Evolutionary conservation across 176 grass and related monocot genomes (phyloP).

Genomic region (Musa beccarii): DNA sequence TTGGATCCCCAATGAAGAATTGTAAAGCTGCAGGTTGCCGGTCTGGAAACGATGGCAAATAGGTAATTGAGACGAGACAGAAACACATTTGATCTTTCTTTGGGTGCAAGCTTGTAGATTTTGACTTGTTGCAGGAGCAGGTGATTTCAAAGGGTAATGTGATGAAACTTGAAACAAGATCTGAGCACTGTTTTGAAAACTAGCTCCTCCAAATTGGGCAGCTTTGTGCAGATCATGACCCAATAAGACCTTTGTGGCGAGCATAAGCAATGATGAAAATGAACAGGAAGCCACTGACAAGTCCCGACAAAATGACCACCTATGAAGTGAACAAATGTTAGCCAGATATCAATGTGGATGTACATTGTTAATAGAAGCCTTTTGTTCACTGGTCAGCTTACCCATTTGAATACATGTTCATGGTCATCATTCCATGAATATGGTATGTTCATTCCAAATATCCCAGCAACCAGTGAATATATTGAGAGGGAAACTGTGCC

Average conservation of each 20-base stretch:
- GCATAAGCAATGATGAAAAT: constrained; percentile 79
- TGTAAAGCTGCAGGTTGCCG: too few relatives aligned
- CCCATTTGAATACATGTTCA: constrained; percentile 85
- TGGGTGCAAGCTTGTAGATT: background rate
- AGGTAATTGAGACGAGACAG: too few relatives aligned
- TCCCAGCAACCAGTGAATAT: constrained; percentile 78
- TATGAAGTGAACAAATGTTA: constrained; percentile 17
- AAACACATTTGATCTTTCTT: background rate
- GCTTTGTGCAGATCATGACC: constrained; percentile 40
- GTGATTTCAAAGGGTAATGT: too few relatives aligned
- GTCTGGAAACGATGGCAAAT: too few relatives aligned
- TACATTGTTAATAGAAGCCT: background rate
- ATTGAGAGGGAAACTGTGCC: constrained; percentile 69
- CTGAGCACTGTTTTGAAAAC: background rate
- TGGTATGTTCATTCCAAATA: constrained; percentile 99
- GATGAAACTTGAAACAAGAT: background rate
- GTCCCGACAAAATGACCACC: constrained; percentile 67
- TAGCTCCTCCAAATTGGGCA: background rate
- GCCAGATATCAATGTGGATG: background rate
- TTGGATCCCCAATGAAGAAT: too few relatives aligned
- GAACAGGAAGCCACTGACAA: constrained; percentile 51
- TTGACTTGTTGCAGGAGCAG: background rate
- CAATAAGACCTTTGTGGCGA: constrained; percentile 95
- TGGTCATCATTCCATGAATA: constrained; percentile 84
- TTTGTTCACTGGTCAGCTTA: constrained; percentile 27